These are phyloP conservation scores for Ambrosia artemisiifolia DNA, from an alignment of 129 eudicot species.

Conservation along the genomic window DNA sequence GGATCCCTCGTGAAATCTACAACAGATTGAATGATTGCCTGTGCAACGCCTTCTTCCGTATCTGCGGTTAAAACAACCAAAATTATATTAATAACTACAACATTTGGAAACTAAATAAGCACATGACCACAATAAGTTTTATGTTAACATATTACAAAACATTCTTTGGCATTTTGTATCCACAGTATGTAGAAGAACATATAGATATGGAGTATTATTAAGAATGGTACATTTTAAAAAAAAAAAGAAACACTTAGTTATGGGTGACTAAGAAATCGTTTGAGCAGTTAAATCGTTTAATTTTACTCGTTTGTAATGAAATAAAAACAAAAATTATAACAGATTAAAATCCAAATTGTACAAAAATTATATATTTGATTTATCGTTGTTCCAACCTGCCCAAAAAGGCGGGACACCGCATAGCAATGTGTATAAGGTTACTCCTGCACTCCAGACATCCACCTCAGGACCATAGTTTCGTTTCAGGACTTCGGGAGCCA, in stretches of 20 bases:
- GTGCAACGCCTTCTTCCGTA: slow-evolving; percentile 82
- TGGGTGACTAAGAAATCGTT: too few species aligned
- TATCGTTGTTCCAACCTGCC: slow-evolving; percentile 30
- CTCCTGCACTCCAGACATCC: slow-evolving; percentile 89
- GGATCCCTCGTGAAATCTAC: slow-evolving; percentile 72
- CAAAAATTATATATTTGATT: not conserved
- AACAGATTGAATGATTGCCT: slow-evolving; percentile 59
- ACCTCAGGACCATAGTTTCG: slow-evolving; percentile 76
- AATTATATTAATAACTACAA: too few species aligned
- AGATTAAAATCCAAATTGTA: too few species aligned
- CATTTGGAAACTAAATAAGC: not conserved
- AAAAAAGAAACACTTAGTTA: too few species aligned
- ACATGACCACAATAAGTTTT: not conserved
- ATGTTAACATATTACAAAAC: not conserved
- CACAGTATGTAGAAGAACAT: too few species aligned
- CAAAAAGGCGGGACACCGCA: slow-evolving; percentile 85
- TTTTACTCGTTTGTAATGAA: too few species aligned
- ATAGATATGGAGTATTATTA: too few species aligned
- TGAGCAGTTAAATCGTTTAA: too few species aligned
- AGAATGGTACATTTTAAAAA: too few species aligned
- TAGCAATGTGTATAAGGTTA: slow-evolving; percentile 64
- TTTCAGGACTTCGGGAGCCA: slow-evolving; percentile 34
- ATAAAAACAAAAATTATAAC: too few species aligned
- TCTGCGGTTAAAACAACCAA: slow-evolving; percentile 25
- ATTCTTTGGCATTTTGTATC: too few species aligned